Base-by-base conservation (phyloP, 768 basidiomycete genomes). In the Auricularia sp. region DNA sequence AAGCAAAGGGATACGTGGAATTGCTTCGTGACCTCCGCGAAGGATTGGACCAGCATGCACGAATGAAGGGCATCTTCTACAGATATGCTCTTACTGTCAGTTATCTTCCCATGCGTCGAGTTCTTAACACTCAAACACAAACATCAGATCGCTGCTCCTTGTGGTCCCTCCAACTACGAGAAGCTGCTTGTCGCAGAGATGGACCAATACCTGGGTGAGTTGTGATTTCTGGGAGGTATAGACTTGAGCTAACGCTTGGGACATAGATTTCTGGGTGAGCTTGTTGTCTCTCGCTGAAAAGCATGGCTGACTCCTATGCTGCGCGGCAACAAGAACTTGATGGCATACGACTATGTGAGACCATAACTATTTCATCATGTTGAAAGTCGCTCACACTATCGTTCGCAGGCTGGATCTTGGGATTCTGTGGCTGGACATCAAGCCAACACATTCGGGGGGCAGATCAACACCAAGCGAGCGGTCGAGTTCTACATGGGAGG, bases 61-160 rank as follows among this genome's bases (percentile, higher is more conserved):
- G 67, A 44, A 84, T 83, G 69, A 87, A 85, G 68, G 80, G 83
- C 4, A 79, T 81, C 35, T 73, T 83, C 42, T 85, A 84, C 72
- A 83, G 77, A 66, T 92, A 90, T 75, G 76, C 87, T 39, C 75
- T 97, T 47, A 92, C 90, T 1, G 92, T 91, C 69, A 70, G 87
- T 74, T 44, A 11, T 42, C 6, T 12, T 39, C 18, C 12, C 62
- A 58, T 36, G 36, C 34, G 54, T 43, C 34, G 58, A 33, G 10
- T 58, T n/a, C 14, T 54, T 47, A 35, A 36, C 36, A 42, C 23
- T 63, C 44, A 12, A 3, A 12, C 61, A 54, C 60, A 6, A 34
- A 62, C 18, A 51, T 58, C 64, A 93, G 90, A 88, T 96, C 63
- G 92, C 93, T 44, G 91, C 96, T 1, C 95, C 97, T 1, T 96